Evolutionary conservation across 2,329 filamentous ascomycete genomes (phyloP), one percentile per base, ranked within the genome.

Genomic region (Metarhizium album): DNA sequence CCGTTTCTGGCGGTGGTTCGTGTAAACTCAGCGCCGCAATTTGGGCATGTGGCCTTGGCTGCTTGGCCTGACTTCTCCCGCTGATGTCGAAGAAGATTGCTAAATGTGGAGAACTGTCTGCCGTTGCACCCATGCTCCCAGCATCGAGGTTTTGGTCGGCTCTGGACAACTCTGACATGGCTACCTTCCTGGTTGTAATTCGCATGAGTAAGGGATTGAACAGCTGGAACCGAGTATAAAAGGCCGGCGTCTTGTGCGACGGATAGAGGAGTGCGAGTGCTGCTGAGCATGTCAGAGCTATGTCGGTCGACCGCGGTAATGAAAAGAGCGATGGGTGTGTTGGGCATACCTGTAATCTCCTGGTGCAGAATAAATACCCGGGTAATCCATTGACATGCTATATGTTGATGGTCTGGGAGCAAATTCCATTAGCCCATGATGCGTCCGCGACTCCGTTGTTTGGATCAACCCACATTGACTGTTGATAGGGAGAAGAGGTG

Each of bases 121-220:
- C 91, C 91, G 61, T 96, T 95, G 74, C 91, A 97, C 11, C 90
- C 91, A 63, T 97, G 91, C 54, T 96, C 91, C 87, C 88, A 97
- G 68, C 91, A 96, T 65, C 95, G 89, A 45, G 90, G 90, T 70
- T 95, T 95, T n/a, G 89, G 89, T 57, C 87, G 79, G 59, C 82
- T 83, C 65, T 86, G 84, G 18, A 90, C 76, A 16, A 90, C 80
- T 53, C 86, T 77, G 38, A 87, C 82, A 57, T 81, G 72, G 42
- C 71, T 64, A 37, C 67, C 65, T 55, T 72, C 68, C 55, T 70
- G 66, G 56, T 58, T 58, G 57, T 58, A 55, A 56, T 58, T 55
- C 40, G 61, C 51, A 53, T 62, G 62, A 40, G 66, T 65, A 22
- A 67, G 61, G n/a, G 67, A 57, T 47, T 73, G 61, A 61, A 64